These are phyloP conservation scores for Dalbergia cochinchinensis DNA, from an alignment of 306 rosid genomes.

Conservation along the genomic window DNA sequence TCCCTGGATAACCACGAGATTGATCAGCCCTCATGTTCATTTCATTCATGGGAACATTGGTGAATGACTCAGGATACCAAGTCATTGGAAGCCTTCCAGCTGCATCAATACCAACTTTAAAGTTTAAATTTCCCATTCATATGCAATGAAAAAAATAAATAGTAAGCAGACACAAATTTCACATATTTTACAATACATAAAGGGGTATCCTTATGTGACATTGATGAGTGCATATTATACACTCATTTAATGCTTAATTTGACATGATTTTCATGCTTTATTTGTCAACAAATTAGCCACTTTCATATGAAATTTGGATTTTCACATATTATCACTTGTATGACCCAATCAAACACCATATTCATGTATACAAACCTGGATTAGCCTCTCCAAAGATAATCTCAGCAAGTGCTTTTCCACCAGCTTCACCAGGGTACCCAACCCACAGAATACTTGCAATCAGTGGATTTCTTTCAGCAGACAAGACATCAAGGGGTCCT, in stretches of 20 bases:
- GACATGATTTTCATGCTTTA: too few species aligned
- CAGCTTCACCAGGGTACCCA: constrained; percentile 96
- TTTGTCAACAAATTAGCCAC: too few species aligned
- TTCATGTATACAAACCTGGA: constrained; percentile 69
- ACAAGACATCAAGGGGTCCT: constrained; percentile 87
- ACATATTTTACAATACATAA: background rate
- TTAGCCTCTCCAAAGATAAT: constrained; percentile 80
- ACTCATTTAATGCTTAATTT: too few species aligned
- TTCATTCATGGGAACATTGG: constrained; percentile 80
- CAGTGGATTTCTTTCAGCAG: constrained; percentile 62
- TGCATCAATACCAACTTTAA: constrained; percentile 42
- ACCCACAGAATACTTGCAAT: constrained; percentile 89
- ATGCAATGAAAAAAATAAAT: background rate
- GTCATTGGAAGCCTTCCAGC: constrained; percentile 90
- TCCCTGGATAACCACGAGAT: constrained; percentile 83
- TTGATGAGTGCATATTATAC: too few species aligned
- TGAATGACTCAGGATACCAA: constrained; percentile 93
- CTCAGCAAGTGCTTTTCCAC: constrained; percentile 88
- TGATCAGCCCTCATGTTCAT: constrained; percentile 91
- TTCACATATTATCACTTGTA: too few species aligned
- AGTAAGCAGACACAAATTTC: background rate
- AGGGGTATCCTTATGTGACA: too few species aligned
- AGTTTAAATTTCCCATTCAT: constrained; percentile 17
- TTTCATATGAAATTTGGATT: too few species aligned
- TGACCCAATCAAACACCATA: background rate